These are phyloP conservation scores for Naganishia vaughanmartiniae DNA, from an alignment of 768 basidiomycete genomes.

Conservation along the genomic window DNA sequence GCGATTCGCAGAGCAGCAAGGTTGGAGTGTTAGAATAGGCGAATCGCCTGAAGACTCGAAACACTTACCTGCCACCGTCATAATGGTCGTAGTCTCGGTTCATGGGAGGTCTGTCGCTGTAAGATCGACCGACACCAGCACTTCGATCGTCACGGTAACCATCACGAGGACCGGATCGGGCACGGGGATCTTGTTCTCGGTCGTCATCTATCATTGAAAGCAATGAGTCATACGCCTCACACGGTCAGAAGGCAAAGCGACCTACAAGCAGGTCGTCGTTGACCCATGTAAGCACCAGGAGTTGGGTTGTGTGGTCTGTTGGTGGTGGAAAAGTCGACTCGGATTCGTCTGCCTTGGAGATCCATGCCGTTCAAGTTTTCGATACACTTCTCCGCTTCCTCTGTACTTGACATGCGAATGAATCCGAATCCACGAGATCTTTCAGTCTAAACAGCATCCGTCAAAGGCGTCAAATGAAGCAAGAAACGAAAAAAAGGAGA, in stretches of 20 bases:
- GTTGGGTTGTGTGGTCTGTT: conserved; percentile 91
- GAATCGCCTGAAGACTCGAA: not conserved
- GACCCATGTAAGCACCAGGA: conserved; percentile 97
- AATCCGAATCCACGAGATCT: conserved; percentile 98
- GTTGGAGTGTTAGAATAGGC: not conserved
- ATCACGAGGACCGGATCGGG: conserved; percentile 29
- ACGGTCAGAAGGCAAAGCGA: not conserved
- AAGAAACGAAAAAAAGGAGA: not conserved
- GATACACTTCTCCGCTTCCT: conserved; percentile 83
- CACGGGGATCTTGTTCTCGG: conserved; percentile 24
- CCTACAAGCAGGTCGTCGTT: conserved; percentile 49
- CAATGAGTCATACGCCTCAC: conserved; percentile 20
- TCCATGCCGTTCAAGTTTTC: conserved; percentile 88
- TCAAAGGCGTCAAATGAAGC: not conserved
- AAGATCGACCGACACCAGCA: conserved; percentile 36
- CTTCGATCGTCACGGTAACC: conserved; percentile 39
- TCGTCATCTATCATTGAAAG: conserved; percentile 18
- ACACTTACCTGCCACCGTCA: conserved; percentile 22
- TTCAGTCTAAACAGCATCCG: conserved; percentile 62
- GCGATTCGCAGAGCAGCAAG: not conserved
- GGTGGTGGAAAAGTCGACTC: conserved; percentile 95
- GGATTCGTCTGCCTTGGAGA: conserved; percentile 89
- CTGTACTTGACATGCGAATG: conserved; percentile 84
- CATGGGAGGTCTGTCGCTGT: conserved; percentile 40
- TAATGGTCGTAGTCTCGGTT: conserved; percentile 20